Evolutionary conservation across 1,284 basidiomycete species (phyloP), one percentile per base, ranked within the genome.

Genomic region (Somion occarium): DNA sequence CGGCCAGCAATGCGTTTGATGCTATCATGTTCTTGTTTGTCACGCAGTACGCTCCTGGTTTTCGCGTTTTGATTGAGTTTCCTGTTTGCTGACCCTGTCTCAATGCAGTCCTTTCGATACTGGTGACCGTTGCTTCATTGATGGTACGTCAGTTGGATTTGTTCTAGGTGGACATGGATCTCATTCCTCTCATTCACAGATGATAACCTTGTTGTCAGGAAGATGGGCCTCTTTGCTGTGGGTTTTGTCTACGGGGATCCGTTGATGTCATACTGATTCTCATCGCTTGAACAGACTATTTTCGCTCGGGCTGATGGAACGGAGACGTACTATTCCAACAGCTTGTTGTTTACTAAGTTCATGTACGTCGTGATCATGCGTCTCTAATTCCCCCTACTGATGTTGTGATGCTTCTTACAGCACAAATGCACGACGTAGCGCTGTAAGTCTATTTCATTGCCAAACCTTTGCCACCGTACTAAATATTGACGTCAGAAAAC

Each of bases 21-120:
- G 76, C 86, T 39, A 82, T 89, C 60, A 85, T 88, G 76, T 86
- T 89, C 63, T 65, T 89, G 57, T 90, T 89, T 64, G 85, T 89
- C 39, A 84, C 85, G 4, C 88, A 90, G 83, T 87, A 56, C 52
- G 81, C n/a, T n/a, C n/a, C n/a, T 72, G 19, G 30, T 27, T 48
- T 22, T 5, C 5, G n/a, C 4, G 24, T 30, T 20, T 44, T 48
- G 39, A 38, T 41, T 18, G 30, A 50, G n/a, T 43, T 41, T 11
- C 20, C 5, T n/a, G n/a, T n/a, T 23, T 51, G 38, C 57, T 72
- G 44, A 67, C 46, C 53, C 34, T 15, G 50, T 34, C 18, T 46
- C 34, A 45, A 46, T 44, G 3, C 51, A 88, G 85, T 63, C 85
- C 85, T 2, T 88, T 81, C 58, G 85, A 88, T 60, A 88, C 88